Base-by-base conservation (phyloP, 495 filamentous ascomycete genomes). In the Penicillium fimorum region DNA sequence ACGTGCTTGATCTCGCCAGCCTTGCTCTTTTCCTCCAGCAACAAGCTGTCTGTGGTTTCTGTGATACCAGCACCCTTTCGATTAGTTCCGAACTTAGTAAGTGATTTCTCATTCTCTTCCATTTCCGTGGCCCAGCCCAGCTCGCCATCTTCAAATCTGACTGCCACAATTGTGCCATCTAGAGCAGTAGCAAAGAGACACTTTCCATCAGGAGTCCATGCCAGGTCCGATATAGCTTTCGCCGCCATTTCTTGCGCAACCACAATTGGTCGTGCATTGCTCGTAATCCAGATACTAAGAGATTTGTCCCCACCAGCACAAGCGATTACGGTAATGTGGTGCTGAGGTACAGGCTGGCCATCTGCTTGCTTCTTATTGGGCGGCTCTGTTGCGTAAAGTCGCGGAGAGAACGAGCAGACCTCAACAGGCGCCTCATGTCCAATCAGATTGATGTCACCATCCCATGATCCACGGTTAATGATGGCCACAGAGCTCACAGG, bases 401-500 rank as follows among this genome's bases (percentile, higher is more conserved):
- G 80, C 8, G 94, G 95, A 12, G 92, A 96, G 68, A 99, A 99
- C 57, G 94, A 88, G 76, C 93, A 97, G 12, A 97, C 94, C 75
- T 97, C 94, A 4, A 94, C 92, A 1, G 94, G 94, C 7, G 88
- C 92, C 80, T 99, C 94, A 64, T 97, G 95, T 4, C 94, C 94
- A 50, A 99, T 95, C 30, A 99, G 76, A 70, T 96, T 96, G 74
- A 97, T 97, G 68, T 97, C 91, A 53, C 90, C 90, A 66, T 96
- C 92, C 94, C 94, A 99, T 10, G 80, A 83, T 22, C 90, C 87
- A 58, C 94, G 88, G 57, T 96, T 91, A 50, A 97, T 90, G 47
- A 99, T 96, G 15, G 93, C 94, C 11, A 96, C 93, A 0, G 92
- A 96, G 74, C 91, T 96, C 15, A 99, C 94, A 2, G 94, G 94